These are phyloP conservation scores for Cymodocea nodosa DNA, from an alignment of 116 monocot species.

Conservation along the genomic window DNA sequence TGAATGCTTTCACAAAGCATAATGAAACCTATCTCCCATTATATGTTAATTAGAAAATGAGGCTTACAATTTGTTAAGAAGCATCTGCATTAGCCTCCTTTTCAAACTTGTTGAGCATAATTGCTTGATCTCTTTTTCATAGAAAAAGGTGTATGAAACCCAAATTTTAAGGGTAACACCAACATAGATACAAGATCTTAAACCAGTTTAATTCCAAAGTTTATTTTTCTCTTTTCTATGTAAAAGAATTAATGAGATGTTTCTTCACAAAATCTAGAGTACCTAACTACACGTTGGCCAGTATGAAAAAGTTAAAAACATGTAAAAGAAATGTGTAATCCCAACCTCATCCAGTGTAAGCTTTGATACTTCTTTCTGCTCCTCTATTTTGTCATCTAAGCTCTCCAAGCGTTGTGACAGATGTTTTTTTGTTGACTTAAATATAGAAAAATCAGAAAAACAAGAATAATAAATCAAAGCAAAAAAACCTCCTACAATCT, in stretches of 20 bases:
- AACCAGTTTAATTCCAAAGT: neutral
- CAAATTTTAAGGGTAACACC: no score
- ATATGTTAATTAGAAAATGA: no score
- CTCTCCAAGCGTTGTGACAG: slow-evolving; percentile 66
- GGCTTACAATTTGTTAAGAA: no score
- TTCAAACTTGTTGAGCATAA: no score
- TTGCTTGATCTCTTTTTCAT: no score
- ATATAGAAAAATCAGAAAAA: slow-evolving; percentile 6
- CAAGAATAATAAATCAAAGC: neutral
- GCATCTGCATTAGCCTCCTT: no score
- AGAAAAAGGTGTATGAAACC: no score
- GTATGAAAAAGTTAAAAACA: no score
- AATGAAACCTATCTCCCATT: neutral
- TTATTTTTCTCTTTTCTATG: neutral
- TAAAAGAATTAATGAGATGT: neutral
- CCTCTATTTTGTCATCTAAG: slow-evolving; percentile 77
- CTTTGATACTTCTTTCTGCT: slow-evolving; percentile 64
- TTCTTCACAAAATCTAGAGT: neutral
- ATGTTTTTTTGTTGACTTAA: slow-evolving; percentile 66
- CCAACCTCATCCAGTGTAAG: slow-evolving; percentile 61
- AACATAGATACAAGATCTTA: no score
- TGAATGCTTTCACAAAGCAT: neutral
- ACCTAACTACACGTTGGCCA: no score
- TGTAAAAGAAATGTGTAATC: neutral
- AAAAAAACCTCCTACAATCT: neutral